Base-by-base conservation (phyloP, 176 grass and related monocot genomes). In the Thalia dealbata region DNA sequence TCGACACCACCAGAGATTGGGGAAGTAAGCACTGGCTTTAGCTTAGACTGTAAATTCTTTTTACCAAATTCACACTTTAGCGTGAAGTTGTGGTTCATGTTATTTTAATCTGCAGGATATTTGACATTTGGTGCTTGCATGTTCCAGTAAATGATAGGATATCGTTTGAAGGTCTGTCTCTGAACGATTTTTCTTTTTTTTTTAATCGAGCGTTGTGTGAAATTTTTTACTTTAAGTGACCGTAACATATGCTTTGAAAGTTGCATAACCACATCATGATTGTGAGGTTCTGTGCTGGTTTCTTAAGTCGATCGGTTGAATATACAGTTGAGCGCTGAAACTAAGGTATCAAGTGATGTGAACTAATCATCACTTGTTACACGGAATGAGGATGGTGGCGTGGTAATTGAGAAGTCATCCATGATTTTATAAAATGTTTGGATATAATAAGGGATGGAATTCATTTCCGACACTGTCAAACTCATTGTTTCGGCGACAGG, bases 111-210 rank as follows among this genome's bases (percentile, higher is more conserved):
- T 72, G 0, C 56, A 97, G 93, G 74, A 90, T 97, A 81, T 97
- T 97, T 55, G 84, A 92, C 30, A 46, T 97, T 43, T 88, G 93
- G 89, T 97, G 93, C 75, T 35, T 97, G 85, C 93, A 97, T 44
- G 86, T 92, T 90, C 93, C 93, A 7, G 81, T 88, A 51, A 43
- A 81, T 74, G 93, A 97, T 45, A 76, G 89, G 0, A 97, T 81
- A 21, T n/a, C 89, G 62, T 97, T 97, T 10, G 70, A 88, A 88
- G 85, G 93, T 97, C 52, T 1, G 27, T 19, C 14, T 58, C 29
- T 28, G 9, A 8, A 24, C 7, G 13, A 51, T 27, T 77, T 61
- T 55, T 16, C 12, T n/a, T 64, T 27, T 41, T 55, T 16, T 14
- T n/a, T 64, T 27, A 21, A 3, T 70, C 6, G 54, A 56, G 21